These are phyloP conservation scores for Diplodia mutila DNA, from an alignment of 2,329 filamentous ascomycete genomes.

Conservation along the genomic window DNA sequence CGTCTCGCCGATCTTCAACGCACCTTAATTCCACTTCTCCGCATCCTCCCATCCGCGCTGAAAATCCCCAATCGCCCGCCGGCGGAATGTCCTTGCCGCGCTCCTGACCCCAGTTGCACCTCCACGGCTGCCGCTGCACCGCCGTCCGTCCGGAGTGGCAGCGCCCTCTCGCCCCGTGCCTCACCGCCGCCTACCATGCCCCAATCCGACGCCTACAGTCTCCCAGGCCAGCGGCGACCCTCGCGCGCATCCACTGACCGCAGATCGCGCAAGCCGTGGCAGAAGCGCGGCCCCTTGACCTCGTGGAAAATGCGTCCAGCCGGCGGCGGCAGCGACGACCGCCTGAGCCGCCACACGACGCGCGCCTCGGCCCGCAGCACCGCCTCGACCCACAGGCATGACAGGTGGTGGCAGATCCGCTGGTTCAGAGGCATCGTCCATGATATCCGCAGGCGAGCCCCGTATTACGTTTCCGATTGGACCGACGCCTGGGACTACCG, in stretches of 20 bases:
- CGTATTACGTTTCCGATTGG: slow-evolving; percentile 84
- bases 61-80: slow-evolving; percentile 1
- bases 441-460: slow-evolving; percentile 73
- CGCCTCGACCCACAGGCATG: slow-evolving; percentile 30
- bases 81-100: not conserved
- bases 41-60: not conserved
- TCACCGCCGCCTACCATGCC: not conserved
- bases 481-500: slow-evolving; percentile 87
- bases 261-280: slow-evolving; percentile 29
- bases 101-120: too few species aligned
- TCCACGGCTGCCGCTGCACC: not conserved
- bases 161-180: not conserved
- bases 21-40: slow-evolving; percentile 20
- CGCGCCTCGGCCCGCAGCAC: slow-evolving; percentile 30
- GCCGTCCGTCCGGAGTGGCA: not conserved
- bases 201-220: slow-evolving; percentile 12
- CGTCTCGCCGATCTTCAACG: not conserved
- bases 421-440: slow-evolving; percentile 79
- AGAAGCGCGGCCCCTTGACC: slow-evolving; percentile 30
- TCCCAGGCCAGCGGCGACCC: slow-evolving; percentile 17
- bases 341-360: slow-evolving; percentile 31
- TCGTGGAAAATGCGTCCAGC: slow-evolving; percentile 26
- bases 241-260: not conserved
- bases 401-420: slow-evolving; percentile 72
- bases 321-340: slow-evolving; percentile 23